Percentiles rank a stretch among this genome's conserved stretches.
phyloP scores from a whole-genome alignment of 352 stramenopile species.

The Aphanomyces cochlioides region DNA sequence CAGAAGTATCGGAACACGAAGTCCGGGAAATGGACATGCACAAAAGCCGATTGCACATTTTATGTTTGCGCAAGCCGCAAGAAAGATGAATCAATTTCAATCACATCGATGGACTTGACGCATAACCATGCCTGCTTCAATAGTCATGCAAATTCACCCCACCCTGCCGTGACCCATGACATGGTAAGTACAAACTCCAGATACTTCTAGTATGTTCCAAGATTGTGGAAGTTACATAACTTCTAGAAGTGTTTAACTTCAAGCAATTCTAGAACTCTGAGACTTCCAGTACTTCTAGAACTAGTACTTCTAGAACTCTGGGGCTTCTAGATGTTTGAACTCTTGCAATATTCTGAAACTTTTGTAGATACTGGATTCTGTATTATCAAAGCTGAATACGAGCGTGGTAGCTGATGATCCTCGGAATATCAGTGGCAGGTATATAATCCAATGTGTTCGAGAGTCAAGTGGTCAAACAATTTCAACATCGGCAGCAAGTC shows the following conservation, averaged over 20 bases:
- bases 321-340: too few relatives aligned
- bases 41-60: neutral
- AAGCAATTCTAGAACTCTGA: too few relatives aligned
- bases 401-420: too few relatives aligned
- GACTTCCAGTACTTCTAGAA: too few relatives aligned
- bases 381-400: neutral
- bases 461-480: slow-evolving; percentile 1
- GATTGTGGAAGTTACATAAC: neutral
- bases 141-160: neutral
- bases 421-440: neutral
- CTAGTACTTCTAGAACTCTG: too few relatives aligned
- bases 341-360: neutral
- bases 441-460: neutral
- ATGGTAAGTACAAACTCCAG: neutral
- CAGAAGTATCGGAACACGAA: neutral
- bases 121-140: neutral
- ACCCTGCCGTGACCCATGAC: neutral
- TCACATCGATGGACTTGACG: slow-evolving; percentile 4
- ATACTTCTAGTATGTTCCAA: neutral
- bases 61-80: neutral
- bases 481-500: neutral
- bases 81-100: neutral
- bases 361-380: neutral
- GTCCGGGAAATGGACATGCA: neutral
- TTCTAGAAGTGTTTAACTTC: neutral